Evolutionary conservation across 1,284 basidiomycete genomes (phyloP).

Genomic region (Ganoderma multipileum): DNA sequence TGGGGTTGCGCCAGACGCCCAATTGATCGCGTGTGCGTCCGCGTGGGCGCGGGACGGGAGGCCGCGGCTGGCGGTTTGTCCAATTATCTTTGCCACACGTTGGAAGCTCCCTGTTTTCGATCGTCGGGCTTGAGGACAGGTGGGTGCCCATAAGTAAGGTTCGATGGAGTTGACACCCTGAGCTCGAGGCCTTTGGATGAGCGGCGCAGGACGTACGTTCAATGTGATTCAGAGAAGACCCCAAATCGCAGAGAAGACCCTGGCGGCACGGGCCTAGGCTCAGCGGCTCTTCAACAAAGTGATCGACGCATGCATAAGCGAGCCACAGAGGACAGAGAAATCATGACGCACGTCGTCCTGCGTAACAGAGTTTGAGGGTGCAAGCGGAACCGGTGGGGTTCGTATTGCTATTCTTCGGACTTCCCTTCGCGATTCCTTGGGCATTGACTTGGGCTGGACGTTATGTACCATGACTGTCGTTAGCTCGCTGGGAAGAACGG

Average conservation of each 20-base stretch:
- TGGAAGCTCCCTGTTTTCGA: neutral
- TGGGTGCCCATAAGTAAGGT: neutral
- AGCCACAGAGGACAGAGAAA: slow-evolving; percentile 3
- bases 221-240: neutral
- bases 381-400: neutral
- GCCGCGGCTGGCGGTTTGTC: neutral
- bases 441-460: neutral
- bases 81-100: neutral
- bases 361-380: neutral
- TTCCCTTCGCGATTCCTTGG: neutral
- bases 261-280: neutral
- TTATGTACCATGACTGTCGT: neutral
- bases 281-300: neutral
- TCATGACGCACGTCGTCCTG: slow-evolving; percentile 1
- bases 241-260: slow-evolving; percentile 6
- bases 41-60: neutral
- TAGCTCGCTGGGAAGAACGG: neutral
- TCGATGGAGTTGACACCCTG: neutral
- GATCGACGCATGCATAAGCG: neutral
- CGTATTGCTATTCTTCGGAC: neutral
- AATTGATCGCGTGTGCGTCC: neutral
- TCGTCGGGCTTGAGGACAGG: neutral
- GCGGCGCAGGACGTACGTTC: neutral
- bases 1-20: neutral
- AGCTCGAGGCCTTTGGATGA: neutral